phyloP scores from a whole-genome alignment of 2,329 filamentous ascomycete species.

The Leptodontidium sp. region DNA sequence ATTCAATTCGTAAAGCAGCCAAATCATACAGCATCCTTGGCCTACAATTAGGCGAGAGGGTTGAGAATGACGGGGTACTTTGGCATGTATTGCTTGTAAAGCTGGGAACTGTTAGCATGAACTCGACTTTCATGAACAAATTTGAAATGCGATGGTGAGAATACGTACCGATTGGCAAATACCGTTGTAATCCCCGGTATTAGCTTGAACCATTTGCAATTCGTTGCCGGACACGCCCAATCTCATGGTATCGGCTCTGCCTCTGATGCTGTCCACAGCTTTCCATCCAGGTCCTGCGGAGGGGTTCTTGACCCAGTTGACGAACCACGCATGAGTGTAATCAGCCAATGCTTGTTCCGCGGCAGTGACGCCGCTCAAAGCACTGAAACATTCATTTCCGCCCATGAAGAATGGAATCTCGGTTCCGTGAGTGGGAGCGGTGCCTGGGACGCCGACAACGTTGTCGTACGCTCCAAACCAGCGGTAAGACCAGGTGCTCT shows the following conservation, averaged over 20 bases:
- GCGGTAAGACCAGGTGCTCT: slow-evolving; percentile 54
- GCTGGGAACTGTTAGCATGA: slow-evolving; percentile 17
- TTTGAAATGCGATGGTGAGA: too few relatives aligned
- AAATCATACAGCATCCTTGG: background rate
- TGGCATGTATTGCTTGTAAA: slow-evolving; percentile 28
- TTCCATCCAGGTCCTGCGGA: slow-evolving; percentile 53
- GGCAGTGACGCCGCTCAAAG: slow-evolving; percentile 47
- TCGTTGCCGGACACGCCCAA: slow-evolving; percentile 50
- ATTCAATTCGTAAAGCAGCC: background rate
- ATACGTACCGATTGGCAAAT: slow-evolving; percentile 44
- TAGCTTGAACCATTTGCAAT: slow-evolving; percentile 43
- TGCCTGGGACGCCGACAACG: slow-evolving; percentile 47
- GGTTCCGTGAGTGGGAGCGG: slow-evolving; percentile 50
- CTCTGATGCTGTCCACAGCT: slow-evolving; percentile 45
- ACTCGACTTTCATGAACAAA: background rate
- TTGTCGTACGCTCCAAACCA: slow-evolving; percentile 54
- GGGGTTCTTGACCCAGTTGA: slow-evolving; percentile 55
- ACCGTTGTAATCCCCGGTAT: slow-evolving; percentile 47
- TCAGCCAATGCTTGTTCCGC: slow-evolving; percentile 53
- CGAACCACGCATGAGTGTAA: slow-evolving; percentile 53
- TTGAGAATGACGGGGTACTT: slow-evolving; percentile 29
- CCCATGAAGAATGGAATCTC: slow-evolving; percentile 57
- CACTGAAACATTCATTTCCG: slow-evolving; percentile 53
- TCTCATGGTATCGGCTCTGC: slow-evolving; percentile 42
- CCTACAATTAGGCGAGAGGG: slow-evolving; percentile 4